Conservation (phyloP, 345 rosid genomes). For the Pugionium cornutum region DNA sequence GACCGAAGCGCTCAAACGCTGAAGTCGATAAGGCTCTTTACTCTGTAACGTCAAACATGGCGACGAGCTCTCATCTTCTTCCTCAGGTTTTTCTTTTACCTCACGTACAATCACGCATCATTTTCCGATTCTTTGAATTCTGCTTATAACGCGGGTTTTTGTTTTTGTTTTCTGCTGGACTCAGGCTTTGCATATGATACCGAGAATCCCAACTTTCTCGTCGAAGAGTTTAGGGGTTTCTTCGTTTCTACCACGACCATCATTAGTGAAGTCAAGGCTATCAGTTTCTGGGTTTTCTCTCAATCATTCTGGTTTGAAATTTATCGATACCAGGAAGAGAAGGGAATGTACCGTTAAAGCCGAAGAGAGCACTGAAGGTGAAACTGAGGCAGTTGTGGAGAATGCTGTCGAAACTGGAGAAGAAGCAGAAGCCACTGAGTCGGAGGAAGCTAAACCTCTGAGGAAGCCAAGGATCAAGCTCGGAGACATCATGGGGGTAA, state of each 20-base stretch:
- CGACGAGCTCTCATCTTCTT: conserved; percentile 51
- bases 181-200: conserved; percentile 56
- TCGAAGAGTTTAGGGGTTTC: conserved; percentile 51
- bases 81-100: conserved; percentile 52
- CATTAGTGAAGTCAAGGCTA: conserved; percentile 31
- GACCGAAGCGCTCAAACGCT: neutral
- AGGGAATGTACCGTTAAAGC: conserved; percentile 57
- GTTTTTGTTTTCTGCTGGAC: neutral
- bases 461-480: conserved; percentile 29
- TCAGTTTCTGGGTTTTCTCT: conserved; percentile 39
- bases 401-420: conserved; percentile 29
- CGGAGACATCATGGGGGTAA: conserved; percentile 39
- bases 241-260: conserved; percentile 37
- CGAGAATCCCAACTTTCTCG: conserved; percentile 45
- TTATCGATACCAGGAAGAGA: conserved; percentile 39
- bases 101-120: neutral
- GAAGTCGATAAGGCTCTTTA: conserved; percentile 39
- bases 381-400: conserved; percentile 41
- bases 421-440: conserved; percentile 37
- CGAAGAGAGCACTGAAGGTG: conserved; percentile 49
- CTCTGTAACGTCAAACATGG: conserved; percentile 44
- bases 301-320: conserved; percentile 34
- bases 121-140: neutral
- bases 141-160: neutral
- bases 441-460: conserved; percentile 47